These are phyloP conservation scores for Eurotiales sp. DNA, from an alignment of 2,329 filamentous ascomycete species.

Conservation along the genomic window DNA sequence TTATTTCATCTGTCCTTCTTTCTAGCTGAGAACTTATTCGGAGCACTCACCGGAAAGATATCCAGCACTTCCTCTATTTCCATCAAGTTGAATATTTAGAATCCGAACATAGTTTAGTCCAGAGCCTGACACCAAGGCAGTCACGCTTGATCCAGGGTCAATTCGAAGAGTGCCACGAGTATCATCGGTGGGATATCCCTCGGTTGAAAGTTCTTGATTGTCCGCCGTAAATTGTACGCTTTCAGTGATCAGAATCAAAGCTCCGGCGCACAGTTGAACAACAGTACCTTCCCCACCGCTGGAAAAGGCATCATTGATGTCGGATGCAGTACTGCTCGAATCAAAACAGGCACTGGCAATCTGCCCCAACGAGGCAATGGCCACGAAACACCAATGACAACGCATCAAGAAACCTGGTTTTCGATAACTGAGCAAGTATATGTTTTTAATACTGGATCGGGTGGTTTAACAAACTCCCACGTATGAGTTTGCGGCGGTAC, in stretches of 20 bases:
- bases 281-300: constrained; percentile 7
- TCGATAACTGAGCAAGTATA: too few relatives aligned
- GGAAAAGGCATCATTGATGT: constrained; percentile 10
- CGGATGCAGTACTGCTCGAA: too few relatives aligned
- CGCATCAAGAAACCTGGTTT: too few relatives aligned
- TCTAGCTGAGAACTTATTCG: too few relatives aligned
- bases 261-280: constrained; percentile 10
- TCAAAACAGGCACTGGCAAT: too few relatives aligned
- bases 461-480: too few relatives aligned
- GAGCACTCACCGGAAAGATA: constrained; percentile 3
- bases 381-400: too few relatives aligned
- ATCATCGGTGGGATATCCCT: constrained; percentile 11
- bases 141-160: constrained; percentile 3
- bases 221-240: constrained; percentile 48
- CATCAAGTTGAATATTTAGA: constrained; percentile 13
- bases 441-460: too few relatives aligned
- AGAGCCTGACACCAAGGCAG: constrained; percentile 7
- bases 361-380: too few relatives aligned
- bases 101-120: constrained; percentile 3
- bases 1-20: too few relatives aligned
- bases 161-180: constrained; percentile 8
- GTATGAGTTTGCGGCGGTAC: too few relatives aligned
- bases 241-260: constrained; percentile 52
- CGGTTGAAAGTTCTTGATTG: constrained; percentile 11
- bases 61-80: constrained; percentile 5